These are phyloP conservation scores for Clonostachys rhizophaga DNA, from an alignment of 2,329 filamentous ascomycete species.

Conservation along the genomic window DNA sequence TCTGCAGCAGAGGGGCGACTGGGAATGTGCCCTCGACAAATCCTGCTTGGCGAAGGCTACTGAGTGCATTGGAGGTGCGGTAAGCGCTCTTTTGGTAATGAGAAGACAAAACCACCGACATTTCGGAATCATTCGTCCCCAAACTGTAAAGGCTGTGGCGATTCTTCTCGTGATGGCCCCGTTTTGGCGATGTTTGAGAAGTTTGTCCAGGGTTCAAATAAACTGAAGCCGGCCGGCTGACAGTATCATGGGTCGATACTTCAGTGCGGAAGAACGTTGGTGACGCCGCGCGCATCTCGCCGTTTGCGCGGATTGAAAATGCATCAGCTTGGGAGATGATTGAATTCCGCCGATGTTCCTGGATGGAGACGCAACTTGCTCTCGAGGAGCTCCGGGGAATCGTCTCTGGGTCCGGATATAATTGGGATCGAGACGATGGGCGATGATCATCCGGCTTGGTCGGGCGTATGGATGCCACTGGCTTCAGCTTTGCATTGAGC, in stretches of 20 bases:
- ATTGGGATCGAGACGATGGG: slow-evolving; percentile 1
- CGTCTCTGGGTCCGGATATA: slow-evolving; percentile 14
- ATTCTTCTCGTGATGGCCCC: slow-evolving; percentile 15
- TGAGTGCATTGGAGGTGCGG: slow-evolving; percentile 39
- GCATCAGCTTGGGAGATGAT: slow-evolving; percentile 52
- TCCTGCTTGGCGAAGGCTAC: slow-evolving; percentile 44
- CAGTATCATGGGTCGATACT: slow-evolving; percentile 10
- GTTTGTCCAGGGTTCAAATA: neutral
- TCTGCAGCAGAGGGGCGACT: slow-evolving; percentile 51
- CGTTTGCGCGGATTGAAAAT: slow-evolving; percentile 43
- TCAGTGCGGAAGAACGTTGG: slow-evolving; percentile 24
- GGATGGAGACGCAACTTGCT: slow-evolving; percentile 43
- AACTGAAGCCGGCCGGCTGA: neutral
- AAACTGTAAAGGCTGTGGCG: slow-evolving; percentile 57
- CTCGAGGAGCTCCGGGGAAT: slow-evolving; percentile 35
- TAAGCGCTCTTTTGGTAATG: slow-evolving; percentile 44
- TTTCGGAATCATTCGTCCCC: slow-evolving; percentile 48
- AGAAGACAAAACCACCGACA: slow-evolving; percentile 45
- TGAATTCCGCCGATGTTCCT: slow-evolving; percentile 47
- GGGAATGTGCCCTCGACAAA: slow-evolving; percentile 56
- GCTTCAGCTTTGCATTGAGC: slow-evolving; percentile 3
- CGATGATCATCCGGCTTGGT: neutral
- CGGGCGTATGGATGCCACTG: neutral
- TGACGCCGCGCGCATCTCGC: slow-evolving; percentile 37
- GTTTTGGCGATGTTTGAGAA: slow-evolving; percentile 1